Base-by-base conservation (phyloP, 176 grass and related monocot species). In the Olyra latifolia region DNA sequence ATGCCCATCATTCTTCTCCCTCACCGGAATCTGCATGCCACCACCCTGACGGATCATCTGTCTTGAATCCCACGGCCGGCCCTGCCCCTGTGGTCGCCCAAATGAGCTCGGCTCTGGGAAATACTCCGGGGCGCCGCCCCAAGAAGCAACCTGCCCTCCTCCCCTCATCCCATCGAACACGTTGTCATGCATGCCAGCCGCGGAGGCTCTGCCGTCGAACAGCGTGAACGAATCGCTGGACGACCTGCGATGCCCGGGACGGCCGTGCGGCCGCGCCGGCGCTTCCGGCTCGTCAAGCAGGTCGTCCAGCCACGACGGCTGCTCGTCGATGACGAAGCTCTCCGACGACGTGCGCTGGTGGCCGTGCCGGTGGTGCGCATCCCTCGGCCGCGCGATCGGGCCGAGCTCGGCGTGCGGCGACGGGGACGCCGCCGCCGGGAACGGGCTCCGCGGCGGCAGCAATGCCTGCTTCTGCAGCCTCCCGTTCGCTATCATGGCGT, bases 251-350 rank as follows among this genome's bases (percentile, higher is more conserved):
- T 97, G 95, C 15, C 78, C 75, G 4, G 87, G 87, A 19, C 80
- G 83, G 57, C 70, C 87, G 8, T 79, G 81, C 41, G 47, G 40
- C 29, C 86, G 75, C 40, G 52, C 75, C 74, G 52, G 30, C 46
- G 75, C 80, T 22, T 94, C 89, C 0, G 91, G 92, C 80, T 98
- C 92, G 61, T 92, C 82, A 3, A 98, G 92, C 63, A 98, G 73
- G 76, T 98, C 95, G 15, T 98, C 95, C 19, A 98, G 95, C 92
- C 95, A 98, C 39, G 95, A 88, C 28, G 95, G 95, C 74, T 98
- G 95, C 77, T 98, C 95, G 22, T 98, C 95, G 40, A 90, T 45
- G 30, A 84, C 71, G 84, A 97, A 88, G 86, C 95, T 90, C 77
- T 94, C 95, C 0, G 95, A 98, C 49, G 87, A 91, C 78, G 88